Evolutionary conservation across 129 eudicot genomes (phyloP), one percentile per base, ranked within the genome.

Genomic region (Apium graveolens): DNA sequence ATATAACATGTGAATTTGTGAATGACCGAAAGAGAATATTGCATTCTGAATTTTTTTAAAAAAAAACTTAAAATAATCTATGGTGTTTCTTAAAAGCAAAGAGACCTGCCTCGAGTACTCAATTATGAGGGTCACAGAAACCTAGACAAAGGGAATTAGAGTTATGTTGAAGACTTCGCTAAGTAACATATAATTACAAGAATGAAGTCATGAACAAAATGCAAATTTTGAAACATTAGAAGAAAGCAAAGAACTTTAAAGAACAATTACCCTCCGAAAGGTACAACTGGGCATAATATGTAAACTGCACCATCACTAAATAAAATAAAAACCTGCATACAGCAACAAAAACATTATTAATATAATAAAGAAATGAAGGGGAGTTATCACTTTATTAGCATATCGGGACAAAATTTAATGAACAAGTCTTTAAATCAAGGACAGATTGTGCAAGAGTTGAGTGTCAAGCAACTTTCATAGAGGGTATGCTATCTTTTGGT

Each of bases 241-340:
- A 27, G 11, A 74, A 73, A 51, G 27, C 21, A 77, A 76, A 63
- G 65, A 66, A 62, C 29, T 38, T 62, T 53, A 32, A 69, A 32
- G 29, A 29, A 21, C 32, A 73, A 80, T 66, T 82, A 95, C 98
- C 98, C 90, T 86, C 96, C 96, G 66, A 91, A 95, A 45, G 98
- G 97, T 57, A 84, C 96, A 82, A 95, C 94, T n/a, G 98, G 98
- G 85, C 98, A 95, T n/a, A 95, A 81, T 79, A 91, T 79, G 84
- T 90, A 91, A 78, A 86, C 81, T 16, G 94, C 87, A 76, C 98
- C 98, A 81, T 95, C 96, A 80, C 94, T 91, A 87, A 88, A 95
- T 84, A 91, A 82, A 77, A 91, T 41, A 83, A 95, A 95, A 46
- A 95, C 97, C 98, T 95, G 90, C 88, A 88, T 46, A 73, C 34